These are phyloP conservation scores for Pseudonitzschia pungens DNA, from an alignment of 108 stramenopile species.

Conservation along the genomic window DNA sequence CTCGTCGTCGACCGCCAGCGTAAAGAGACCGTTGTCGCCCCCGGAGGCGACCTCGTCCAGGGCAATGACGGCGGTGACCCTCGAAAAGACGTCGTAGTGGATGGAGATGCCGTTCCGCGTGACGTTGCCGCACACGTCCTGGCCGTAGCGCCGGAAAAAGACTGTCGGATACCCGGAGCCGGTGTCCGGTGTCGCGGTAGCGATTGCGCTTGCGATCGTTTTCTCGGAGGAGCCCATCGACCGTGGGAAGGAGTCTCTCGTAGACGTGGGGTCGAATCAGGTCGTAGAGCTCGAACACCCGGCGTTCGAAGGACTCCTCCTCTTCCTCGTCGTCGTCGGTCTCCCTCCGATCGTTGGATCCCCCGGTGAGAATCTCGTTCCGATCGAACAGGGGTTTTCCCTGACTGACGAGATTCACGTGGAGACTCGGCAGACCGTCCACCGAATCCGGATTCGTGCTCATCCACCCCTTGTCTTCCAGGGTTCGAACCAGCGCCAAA, in stretches of 20 bases:
- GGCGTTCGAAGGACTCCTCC: constrained; percentile 42
- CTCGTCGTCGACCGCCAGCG: constrained; percentile 16
- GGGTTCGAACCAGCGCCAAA: constrained; percentile 16
- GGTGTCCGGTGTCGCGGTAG: constrained; percentile 10
- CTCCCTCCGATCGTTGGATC: background rate
- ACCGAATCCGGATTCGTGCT: constrained; percentile 76
- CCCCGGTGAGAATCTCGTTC: background rate
- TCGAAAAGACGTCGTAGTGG: constrained; percentile 70
- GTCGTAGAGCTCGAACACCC: constrained; percentile 25
- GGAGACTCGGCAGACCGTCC: constrained; percentile 71
- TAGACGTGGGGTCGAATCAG: constrained; percentile 54
- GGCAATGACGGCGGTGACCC: constrained; percentile 64
- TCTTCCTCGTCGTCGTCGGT: background rate
- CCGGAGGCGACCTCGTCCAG: constrained; percentile 64
- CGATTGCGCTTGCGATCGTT: no score
- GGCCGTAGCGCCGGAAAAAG: constrained; percentile 71
- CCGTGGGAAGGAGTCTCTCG: constrained; percentile 46
- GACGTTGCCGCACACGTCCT: constrained; percentile 21
- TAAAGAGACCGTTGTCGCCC: constrained; percentile 65
- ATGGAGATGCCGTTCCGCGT: constrained; percentile 55
- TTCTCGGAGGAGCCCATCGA: constrained; percentile 17
- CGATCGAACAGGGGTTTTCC: constrained; percentile 44
- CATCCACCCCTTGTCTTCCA: constrained; percentile 49
- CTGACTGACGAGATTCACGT: constrained; percentile 63
- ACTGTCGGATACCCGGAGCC: constrained; percentile 63